Conservation (phyloP, 495 filamentous ascomycete genomes). For the Annulohypoxylon bovei region DNA sequence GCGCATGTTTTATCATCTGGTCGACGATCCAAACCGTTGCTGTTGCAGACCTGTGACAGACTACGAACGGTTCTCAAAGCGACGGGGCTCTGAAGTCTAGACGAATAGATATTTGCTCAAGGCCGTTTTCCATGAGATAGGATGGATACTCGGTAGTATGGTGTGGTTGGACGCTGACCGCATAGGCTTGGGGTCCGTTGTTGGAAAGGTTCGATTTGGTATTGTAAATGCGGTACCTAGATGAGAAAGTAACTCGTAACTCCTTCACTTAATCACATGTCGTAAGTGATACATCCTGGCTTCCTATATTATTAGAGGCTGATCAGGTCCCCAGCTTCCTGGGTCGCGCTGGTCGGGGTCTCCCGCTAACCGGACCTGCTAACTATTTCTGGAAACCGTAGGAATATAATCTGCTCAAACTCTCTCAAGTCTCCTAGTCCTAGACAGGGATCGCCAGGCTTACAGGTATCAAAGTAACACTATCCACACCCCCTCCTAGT, state of each 20-base stretch:
- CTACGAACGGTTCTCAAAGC: background rate
- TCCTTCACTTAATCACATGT: background rate
- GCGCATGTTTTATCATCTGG: background rate
- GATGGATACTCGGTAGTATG: background rate
- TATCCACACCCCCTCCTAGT: background rate
- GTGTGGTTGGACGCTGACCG: slow-evolving; percentile 4
- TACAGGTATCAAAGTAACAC: background rate
- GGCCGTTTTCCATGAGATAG: background rate
- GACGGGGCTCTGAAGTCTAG: background rate
- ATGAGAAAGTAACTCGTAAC: background rate
- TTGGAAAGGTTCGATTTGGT: background rate
- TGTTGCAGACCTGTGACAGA: slow-evolving; percentile 9
- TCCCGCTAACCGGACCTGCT: background rate
- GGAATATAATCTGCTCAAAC: slow-evolving; percentile 38
- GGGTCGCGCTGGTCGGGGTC: slow-evolving; percentile 2
- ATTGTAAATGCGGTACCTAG: background rate
- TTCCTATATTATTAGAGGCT: slow-evolving; percentile 23
- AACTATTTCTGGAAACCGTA: slow-evolving; percentile 21
- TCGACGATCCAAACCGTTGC: background rate
- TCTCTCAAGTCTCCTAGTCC: slow-evolving; percentile 9
- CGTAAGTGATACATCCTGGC: background rate
- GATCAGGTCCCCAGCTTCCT: slow-evolving; percentile 12
- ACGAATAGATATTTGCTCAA: slow-evolving; percentile 15
- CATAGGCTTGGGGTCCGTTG: background rate
- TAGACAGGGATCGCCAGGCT: slow-evolving; percentile 11